These are phyloP conservation scores for Fusarium scirpi DNA, from an alignment of 2,329 filamentous ascomycete species.

Conservation along the genomic window DNA sequence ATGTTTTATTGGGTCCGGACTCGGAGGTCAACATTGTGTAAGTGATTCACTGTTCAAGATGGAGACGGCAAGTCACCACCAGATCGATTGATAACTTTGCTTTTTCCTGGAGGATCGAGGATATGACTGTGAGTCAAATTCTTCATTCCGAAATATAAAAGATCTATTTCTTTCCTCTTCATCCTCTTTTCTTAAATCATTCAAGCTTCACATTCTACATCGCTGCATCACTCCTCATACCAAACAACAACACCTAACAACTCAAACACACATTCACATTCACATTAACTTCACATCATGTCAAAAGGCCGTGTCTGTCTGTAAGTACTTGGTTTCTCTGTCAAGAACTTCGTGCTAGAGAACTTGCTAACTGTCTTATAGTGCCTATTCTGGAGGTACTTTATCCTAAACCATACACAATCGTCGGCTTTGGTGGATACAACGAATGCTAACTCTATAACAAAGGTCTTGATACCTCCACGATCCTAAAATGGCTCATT, in stretches of 20 bases:
- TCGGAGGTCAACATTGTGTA: constrained; percentile 20
- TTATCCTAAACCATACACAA: no score
- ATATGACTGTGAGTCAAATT: constrained; percentile 10
- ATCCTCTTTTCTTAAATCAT: not conserved
- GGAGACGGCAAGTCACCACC: not conserved
- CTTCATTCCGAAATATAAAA: not conserved
- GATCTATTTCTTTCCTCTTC: not conserved
- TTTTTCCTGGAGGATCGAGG: not conserved
- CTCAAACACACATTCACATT: not conserved
- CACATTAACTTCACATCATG: constrained; percentile 4
- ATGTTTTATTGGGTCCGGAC: not conserved
- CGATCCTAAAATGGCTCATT: constrained; percentile 55
- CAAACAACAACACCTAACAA: not conserved
- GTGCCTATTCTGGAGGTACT: constrained; percentile 34
- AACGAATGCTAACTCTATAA: not conserved
- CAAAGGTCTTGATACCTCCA: constrained; percentile 56
- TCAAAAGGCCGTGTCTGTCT: constrained; percentile 36
- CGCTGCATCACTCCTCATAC: not conserved
- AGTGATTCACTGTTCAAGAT: constrained; percentile 23
- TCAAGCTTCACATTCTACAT: not conserved
- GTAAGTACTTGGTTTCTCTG: not conserved
- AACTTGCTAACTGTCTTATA: constrained; percentile 5
- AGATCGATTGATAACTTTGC: not conserved
- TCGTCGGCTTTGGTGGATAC: not conserved
- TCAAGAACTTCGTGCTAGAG: no score